These are phyloP conservation scores for Ophiocordyceps camponoti-rufipedis DNA, from an alignment of 2,329 filamentous ascomycete species.

Conservation along the genomic window DNA sequence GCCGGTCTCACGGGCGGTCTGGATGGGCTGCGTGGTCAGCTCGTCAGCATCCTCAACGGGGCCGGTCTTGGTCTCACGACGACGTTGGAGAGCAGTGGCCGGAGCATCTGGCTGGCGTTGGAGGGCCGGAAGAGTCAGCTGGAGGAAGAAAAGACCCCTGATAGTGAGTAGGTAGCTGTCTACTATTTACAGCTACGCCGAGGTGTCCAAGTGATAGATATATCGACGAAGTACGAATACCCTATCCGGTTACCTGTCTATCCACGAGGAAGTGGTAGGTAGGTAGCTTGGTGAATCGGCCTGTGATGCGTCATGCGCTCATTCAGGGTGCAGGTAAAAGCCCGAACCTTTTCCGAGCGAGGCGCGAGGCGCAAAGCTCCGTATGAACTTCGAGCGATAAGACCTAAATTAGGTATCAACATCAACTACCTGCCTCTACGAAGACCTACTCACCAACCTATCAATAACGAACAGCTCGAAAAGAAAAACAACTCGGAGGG, in stretches of 20 bases:
- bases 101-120: constrained; percentile 73
- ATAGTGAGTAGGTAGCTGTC: background rate
- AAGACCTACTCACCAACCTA: background rate
- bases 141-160: constrained; percentile 34
- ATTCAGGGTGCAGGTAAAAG: background rate
- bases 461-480: background rate
- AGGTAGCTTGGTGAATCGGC: too few species aligned
- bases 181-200: background rate
- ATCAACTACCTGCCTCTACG: background rate
- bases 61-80: constrained; percentile 61
- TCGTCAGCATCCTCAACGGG: constrained; percentile 65
- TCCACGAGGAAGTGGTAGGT: too few species aligned
- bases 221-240: too few species aligned
- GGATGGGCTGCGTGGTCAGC: constrained; percentile 61
- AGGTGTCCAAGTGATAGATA: too few species aligned
- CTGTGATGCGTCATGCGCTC: too few species aligned
- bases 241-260: too few species aligned
- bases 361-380: background rate
- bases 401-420: too few species aligned
- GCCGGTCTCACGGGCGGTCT: constrained; percentile 67
- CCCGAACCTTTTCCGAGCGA: background rate
- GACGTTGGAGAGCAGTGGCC: constrained; percentile 62
- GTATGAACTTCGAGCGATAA: too few species aligned
- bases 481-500: background rate
- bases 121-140: constrained; percentile 67